Percentiles rank a stretch among this genome's conserved stretches.
Conservation (phyloP, 495 filamentous ascomycete genomes). For the Podospora fimiseda region DNA sequence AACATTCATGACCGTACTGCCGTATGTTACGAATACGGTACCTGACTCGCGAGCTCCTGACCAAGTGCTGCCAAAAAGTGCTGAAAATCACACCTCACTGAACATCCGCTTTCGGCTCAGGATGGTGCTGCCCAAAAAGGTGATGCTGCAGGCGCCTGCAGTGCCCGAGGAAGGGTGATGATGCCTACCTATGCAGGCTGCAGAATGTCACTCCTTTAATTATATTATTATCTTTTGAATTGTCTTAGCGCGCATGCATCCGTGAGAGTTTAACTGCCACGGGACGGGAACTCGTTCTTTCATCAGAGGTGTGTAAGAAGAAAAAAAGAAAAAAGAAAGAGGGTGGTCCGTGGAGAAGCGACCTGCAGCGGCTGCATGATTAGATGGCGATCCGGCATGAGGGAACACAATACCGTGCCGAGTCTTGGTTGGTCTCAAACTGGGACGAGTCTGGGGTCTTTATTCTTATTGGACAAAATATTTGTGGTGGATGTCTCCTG, state of each 20-base stretch:
- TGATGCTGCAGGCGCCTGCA: not conserved
- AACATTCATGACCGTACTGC: too few species aligned
- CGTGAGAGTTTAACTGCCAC: too few species aligned
- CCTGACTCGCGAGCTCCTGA: not conserved
- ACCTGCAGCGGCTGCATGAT: slow-evolving; percentile 20
- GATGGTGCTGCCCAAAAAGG: not conserved
- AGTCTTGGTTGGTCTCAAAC: not conserved
- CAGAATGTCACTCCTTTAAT: not conserved
- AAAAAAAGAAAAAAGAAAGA: not conserved
- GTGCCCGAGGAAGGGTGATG: not conserved
- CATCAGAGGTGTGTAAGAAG: not conserved
- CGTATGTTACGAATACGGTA: not conserved
- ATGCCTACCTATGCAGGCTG: not conserved
- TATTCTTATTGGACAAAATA: not conserved
- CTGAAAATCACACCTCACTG: not conserved
- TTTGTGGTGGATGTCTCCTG: too few species aligned
- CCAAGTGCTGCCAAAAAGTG: not conserved
- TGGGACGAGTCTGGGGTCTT: slow-evolving; percentile 9
- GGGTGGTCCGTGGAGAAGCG: slow-evolving; percentile 4
- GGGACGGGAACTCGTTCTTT: not conserved
- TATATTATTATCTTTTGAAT: not conserved
- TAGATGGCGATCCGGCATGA: slow-evolving; percentile 12
- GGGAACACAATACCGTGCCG: slow-evolving; percentile 10
- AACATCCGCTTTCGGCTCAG: not conserved
- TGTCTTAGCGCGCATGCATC: not conserved